A percentile compares a stretch with the other conserved stretches of the same genome.
phyloP scores from a whole-genome alignment of 1,284 basidiomycete genomes.

The Tranzscheliella williamsii region DNA sequence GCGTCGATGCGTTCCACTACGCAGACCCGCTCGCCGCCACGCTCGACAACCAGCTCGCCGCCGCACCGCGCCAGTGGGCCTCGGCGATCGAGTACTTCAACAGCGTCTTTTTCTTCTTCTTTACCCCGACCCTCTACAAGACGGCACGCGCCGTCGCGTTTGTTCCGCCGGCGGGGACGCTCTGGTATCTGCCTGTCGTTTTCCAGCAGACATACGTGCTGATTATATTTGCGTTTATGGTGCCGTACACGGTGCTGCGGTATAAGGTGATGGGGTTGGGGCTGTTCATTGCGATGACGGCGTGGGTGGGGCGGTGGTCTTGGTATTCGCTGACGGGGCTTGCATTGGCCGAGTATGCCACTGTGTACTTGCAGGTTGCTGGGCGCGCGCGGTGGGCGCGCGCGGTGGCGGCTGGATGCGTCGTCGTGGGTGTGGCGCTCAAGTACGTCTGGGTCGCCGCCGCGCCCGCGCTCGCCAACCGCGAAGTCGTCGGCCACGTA shows the following conservation, averaged over 20 bases:
- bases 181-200: constrained; percentile 44
- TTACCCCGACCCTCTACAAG: constrained; percentile 16
- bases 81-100: constrained; percentile 44
- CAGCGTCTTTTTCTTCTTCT: constrained; percentile 39
- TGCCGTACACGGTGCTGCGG: constrained; percentile 37
- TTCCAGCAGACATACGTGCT: constrained; percentile 50
- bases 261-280: constrained; percentile 41
- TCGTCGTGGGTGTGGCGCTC: constrained; percentile 21
- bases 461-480: constrained; percentile 9
- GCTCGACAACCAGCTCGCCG: constrained; percentile 30
- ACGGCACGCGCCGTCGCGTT: constrained; percentile 25
- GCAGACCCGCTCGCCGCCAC: constrained; percentile 8
- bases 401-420: constrained; percentile 8
- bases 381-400: constrained; percentile 14
- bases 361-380: constrained; percentile 31
- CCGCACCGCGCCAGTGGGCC: constrained; percentile 23
- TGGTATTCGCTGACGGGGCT: constrained; percentile 52
- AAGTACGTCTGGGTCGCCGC: constrained; percentile 48
- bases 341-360: constrained; percentile 36
- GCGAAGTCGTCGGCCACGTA: constrained; percentile 35
- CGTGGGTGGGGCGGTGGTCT: constrained; percentile 44
- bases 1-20: constrained; percentile 33
- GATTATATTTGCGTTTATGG: constrained; percentile 33
- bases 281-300: constrained; percentile 34
- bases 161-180: constrained; percentile 29